Percentiles rank a stretch among this genome's conserved stretches.
phyloP scores from a whole-genome alignment of 768 basidiomycete genomes.

The Sarcomyxa edulis region DNA sequence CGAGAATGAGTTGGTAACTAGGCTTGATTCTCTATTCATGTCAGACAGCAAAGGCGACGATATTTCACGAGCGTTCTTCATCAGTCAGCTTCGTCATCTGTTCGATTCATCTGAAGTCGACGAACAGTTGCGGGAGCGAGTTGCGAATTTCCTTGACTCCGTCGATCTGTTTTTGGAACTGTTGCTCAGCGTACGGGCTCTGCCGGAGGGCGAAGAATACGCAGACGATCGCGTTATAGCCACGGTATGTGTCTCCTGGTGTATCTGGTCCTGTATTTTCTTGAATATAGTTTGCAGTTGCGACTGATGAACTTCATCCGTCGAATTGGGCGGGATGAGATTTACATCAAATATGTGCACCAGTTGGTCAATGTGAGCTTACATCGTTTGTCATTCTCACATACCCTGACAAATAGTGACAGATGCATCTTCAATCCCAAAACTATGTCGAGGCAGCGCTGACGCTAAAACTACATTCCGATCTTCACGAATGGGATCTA shows the following conservation, averaged over 20 bases:
- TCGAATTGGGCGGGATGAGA: constrained; percentile 86
- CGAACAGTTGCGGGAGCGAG: constrained; percentile 68
- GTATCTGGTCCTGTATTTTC: constrained; percentile 1
- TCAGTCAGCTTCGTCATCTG: constrained; percentile 82
- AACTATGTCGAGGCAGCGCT: constrained; percentile 92
- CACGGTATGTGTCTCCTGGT: constrained; percentile 45
- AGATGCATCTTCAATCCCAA: constrained; percentile 87
- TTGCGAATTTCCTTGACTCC: constrained; percentile 79
- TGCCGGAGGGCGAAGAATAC: constrained; percentile 92
- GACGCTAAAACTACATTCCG: constrained; percentile 90
- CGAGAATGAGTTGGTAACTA: constrained; percentile 88
- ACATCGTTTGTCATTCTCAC: not conserved
- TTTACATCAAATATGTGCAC: constrained; percentile 95
- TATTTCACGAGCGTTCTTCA: constrained; percentile 89
- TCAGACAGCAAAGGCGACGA: constrained; percentile 89
- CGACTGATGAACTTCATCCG: constrained; percentile 93
- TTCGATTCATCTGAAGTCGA: constrained; percentile 85
- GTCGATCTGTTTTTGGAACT: constrained; percentile 92
- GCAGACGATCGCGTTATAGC: constrained; percentile 93
- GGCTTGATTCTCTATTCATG: constrained; percentile 90
- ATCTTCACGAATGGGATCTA: constrained; percentile 88
- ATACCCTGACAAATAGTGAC: constrained; percentile 10
- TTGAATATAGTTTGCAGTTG: constrained; percentile 38
- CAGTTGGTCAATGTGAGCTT: constrained; percentile 80
- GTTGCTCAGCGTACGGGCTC: constrained; percentile 76